Conservation (phyloP, 2,329 filamentous ascomycete species). For the Sporothrix brunneoviolacea region DNA sequence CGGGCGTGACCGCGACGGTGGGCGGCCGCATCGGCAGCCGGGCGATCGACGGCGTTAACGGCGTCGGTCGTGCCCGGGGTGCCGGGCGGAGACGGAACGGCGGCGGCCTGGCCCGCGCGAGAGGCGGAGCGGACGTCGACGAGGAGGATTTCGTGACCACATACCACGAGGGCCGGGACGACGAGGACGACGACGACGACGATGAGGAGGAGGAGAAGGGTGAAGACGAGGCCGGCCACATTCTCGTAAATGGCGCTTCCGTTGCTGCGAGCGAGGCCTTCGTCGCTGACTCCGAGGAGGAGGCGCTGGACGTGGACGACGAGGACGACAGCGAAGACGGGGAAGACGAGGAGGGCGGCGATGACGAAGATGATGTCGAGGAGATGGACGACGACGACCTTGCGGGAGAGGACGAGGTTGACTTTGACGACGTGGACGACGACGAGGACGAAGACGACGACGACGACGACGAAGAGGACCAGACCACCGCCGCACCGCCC, state of each 20-base stretch:
- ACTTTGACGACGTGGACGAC: conserved; percentile 22
- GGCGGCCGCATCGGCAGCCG: conserved; percentile 26
- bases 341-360: conserved; percentile 56
- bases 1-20: conserved; percentile 22
- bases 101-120: background rate
- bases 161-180: conserved; percentile 77
- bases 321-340: conserved; percentile 13
- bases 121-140: conserved; percentile 26
- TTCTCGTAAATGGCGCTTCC: conserved; percentile 27
- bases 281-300: conserved; percentile 35
- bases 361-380: conserved; percentile 80
- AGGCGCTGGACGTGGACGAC: conserved; percentile 50
- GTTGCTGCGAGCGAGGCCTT: conserved; percentile 18
- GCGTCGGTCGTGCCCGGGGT: conserved; percentile 43
- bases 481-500: conserved; percentile 25
- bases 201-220: conserved; percentile 26
- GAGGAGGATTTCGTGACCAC: conserved; percentile 66
- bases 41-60: conserved; percentile 43
- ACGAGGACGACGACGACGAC: conserved; percentile 47
- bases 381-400: conserved; percentile 60
- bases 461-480: conserved; percentile 28
- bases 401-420: conserved; percentile 1
- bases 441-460: conserved; percentile 30
- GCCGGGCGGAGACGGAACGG: background rate
- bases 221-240: conserved; percentile 24